These are phyloP conservation scores for Babesia ovis DNA, from an alignment of 169 alveolate genomes.

Conservation along the genomic window DNA sequence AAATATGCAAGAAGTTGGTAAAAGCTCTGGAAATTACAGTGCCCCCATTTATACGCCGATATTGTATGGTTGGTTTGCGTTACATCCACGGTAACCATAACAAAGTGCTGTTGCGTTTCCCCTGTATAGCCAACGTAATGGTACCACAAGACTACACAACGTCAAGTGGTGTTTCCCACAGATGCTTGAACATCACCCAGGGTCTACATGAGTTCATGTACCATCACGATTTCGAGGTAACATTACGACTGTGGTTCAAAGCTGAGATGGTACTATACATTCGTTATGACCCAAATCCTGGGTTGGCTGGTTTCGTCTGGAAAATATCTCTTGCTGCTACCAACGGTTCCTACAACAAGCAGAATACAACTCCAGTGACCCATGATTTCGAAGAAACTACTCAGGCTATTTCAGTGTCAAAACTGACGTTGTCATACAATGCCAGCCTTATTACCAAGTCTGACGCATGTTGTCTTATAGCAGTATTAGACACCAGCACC, in stretches of 20 bases:
- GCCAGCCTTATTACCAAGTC: slow-evolving; percentile 13
- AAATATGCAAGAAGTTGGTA: slow-evolving; percentile 34
- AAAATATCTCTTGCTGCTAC: slow-evolving; percentile 49
- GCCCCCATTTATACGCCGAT: slow-evolving; percentile 21
- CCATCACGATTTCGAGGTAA: slow-evolving; percentile 9
- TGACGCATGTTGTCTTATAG: slow-evolving; percentile 14
- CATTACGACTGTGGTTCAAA: slow-evolving; percentile 34
- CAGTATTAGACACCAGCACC: background rate
- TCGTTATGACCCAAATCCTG: slow-evolving; percentile 12
- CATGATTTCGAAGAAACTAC: background rate
- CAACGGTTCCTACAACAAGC: slow-evolving; percentile 14
- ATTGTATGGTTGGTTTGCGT: slow-evolving; percentile 31
- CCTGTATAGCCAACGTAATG: slow-evolving; percentile 11
- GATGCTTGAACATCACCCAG: slow-evolving; percentile 5
- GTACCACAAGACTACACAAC: background rate
- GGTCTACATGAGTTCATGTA: slow-evolving; percentile 55
- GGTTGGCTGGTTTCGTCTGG: slow-evolving; percentile 45
- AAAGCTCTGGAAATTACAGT: slow-evolving; percentile 19
- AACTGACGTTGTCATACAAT: slow-evolving; percentile 7
- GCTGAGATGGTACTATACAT: slow-evolving; percentile 30
- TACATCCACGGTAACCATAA: background rate
- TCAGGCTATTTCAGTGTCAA: background rate
- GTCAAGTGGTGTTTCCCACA: slow-evolving; percentile 14
- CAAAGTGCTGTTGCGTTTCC: slow-evolving; percentile 29
- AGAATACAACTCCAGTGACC: background rate